Conservation (phyloP, 2,329 filamentous ascomycete species). For the Pseudocercospora macadamiae region DNA sequence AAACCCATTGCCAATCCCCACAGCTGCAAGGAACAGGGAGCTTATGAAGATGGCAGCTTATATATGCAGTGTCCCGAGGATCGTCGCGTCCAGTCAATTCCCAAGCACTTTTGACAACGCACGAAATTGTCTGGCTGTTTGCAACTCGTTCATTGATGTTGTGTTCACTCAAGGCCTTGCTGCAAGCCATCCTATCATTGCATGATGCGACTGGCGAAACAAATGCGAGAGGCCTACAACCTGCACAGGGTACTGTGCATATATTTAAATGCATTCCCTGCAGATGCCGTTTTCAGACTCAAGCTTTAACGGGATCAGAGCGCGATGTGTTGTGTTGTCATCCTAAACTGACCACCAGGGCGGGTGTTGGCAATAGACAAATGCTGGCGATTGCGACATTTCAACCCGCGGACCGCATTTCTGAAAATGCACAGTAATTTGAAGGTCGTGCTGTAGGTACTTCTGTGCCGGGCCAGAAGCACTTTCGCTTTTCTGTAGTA, state of each 20-base stretch:
- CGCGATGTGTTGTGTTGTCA: constrained; percentile 10
- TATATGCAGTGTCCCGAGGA: constrained; percentile 4
- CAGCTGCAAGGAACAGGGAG: constrained; percentile 20
- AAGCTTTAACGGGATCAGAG: constrained; percentile 8
- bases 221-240: constrained; percentile 1
- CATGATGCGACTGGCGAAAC: not conserved
- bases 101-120: not conserved
- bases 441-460: too few relatives aligned
- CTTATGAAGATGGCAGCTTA: not conserved
- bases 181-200: constrained; percentile 10
- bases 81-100: constrained; percentile 7
- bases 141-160: constrained; percentile 18
- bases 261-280: constrained; percentile 10
- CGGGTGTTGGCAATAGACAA: constrained; percentile 3
- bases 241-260: not conserved
- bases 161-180: constrained; percentile 14
- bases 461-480: not conserved
- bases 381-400: constrained; percentile 4
- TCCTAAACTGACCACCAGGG: not conserved
- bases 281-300: constrained; percentile 8
- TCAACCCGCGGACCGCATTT: too few relatives aligned
- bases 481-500: too few relatives aligned
- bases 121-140: constrained; percentile 16
- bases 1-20: not conserved
- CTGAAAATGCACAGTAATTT: too few relatives aligned